Evolutionary conservation across 192 early-diverging fungal species (phyloP).

Genomic region (Coemansia sp.): DNA sequence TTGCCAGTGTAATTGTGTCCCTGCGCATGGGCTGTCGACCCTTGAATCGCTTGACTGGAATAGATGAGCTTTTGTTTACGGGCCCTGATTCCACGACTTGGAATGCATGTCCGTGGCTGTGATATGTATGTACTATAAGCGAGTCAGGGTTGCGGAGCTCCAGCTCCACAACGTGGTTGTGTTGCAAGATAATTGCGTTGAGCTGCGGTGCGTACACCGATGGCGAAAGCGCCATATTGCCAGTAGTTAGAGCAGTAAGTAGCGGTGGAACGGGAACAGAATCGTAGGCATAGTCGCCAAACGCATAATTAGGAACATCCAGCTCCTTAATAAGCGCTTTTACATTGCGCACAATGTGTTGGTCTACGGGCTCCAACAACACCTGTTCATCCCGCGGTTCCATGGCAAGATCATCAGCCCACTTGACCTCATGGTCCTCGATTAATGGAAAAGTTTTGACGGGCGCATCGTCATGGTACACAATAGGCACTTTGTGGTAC

Average conservation of each 20-base stretch:
- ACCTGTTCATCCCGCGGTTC: neutral
- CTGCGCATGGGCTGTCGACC: slow-evolving; percentile 46
- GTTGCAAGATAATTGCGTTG: neutral
- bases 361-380: neutral
- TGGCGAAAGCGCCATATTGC: neutral
- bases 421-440: neutral
- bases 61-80: slow-evolving; percentile 33
- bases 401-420: neutral
- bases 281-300: neutral
- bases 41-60: neutral
- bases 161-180: neutral
- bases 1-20: slow-evolving; percentile 67
- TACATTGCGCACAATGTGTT: neutral
- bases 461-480: slow-evolving; percentile 4
- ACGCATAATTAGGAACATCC: neutral
- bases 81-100: slow-evolving; percentile 57
- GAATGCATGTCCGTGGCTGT: slow-evolving; percentile 50
- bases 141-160: neutral
- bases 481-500: slow-evolving; percentile 12
- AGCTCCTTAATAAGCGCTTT: neutral
- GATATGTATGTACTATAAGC: neutral
- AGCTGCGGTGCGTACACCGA: neutral
- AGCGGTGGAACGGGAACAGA: neutral
- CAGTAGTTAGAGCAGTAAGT: neutral
- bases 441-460: neutral